These are phyloP conservation scores for Capronia epimyces DNA, from an alignment of 2,329 filamentous ascomycete genomes.

Conservation along the genomic window DNA sequence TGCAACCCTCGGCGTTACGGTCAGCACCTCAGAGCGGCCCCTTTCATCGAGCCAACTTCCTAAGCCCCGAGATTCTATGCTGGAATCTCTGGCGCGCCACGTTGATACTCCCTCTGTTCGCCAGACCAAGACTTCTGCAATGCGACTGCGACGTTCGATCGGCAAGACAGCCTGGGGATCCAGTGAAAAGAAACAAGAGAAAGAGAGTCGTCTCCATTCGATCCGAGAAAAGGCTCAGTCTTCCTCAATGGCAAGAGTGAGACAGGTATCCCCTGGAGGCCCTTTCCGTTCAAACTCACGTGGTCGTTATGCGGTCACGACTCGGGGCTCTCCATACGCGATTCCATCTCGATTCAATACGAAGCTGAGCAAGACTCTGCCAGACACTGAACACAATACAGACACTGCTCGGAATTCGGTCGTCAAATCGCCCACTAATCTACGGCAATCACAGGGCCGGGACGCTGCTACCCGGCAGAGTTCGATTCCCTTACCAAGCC, in stretches of 20 bases:
- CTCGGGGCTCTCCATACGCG: conserved; percentile 23
- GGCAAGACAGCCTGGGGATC: conserved; percentile 13
- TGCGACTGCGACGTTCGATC: conserved; percentile 11
- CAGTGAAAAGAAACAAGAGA: conserved; percentile 4
- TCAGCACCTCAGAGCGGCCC: conserved; percentile 4
- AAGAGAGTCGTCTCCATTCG: conserved; percentile 1
- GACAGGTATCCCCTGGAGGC: conserved; percentile 3
- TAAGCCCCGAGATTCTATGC: conserved; percentile 22
- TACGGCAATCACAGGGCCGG: not conserved
- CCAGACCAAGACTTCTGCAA: conserved; percentile 20
- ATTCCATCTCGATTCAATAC: conserved; percentile 7
- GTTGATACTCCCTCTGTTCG: conserved; percentile 11
- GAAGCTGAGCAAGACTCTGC: not conserved
- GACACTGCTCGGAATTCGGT: not conserved
- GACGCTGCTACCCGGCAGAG: conserved; percentile 7
- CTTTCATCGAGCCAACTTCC: conserved; percentile 22
- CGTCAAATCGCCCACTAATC: not conserved
- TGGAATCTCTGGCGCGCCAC: conserved; percentile 18
- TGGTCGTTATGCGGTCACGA: conserved; percentile 19
- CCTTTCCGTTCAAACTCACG: conserved; percentile 17
- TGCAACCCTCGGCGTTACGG: not conserved
- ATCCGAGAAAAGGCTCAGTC: conserved; percentile 10
- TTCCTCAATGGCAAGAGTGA: not conserved
- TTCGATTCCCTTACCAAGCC: conserved; percentile 18
- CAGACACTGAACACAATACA: not conserved